These are phyloP conservation scores for Chaetomiaceae sp. DNA, from an alignment of 2,329 filamentous ascomycete species.

Conservation along the genomic window DNA sequence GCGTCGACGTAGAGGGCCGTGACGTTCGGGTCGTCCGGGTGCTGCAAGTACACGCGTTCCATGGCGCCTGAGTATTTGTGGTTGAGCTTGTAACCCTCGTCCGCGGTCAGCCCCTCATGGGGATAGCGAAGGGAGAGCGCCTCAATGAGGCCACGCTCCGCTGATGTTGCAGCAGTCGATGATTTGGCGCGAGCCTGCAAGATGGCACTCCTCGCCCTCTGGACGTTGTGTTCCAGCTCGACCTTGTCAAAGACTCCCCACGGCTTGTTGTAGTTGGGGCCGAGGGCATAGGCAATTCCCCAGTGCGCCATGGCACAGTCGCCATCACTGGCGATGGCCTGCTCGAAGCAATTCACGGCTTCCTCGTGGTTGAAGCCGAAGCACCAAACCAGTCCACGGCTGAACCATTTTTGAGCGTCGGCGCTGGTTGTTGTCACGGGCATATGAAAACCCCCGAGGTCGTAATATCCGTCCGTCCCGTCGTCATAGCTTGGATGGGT, in stretches of 20 bases:
- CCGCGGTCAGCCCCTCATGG: conserved; percentile 34
- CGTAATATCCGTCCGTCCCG: conserved; percentile 52
- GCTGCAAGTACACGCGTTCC: conserved; percentile 33
- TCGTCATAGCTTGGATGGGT: background rate
- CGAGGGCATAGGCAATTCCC: conserved; percentile 66
- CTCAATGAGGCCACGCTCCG: conserved; percentile 59
- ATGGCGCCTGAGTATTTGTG: conserved; percentile 55
- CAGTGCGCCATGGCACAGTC: conserved; percentile 61
- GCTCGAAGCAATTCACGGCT: conserved; percentile 58
- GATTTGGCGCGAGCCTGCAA: conserved; percentile 26
- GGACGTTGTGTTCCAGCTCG: conserved; percentile 51
- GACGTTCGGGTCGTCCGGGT: conserved; percentile 51
- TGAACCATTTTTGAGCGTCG: conserved; percentile 61
- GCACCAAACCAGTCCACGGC: conserved; percentile 66
- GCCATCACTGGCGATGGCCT: conserved; percentile 50
- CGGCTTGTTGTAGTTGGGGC: conserved; percentile 73
- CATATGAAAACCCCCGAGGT: conserved; percentile 58
- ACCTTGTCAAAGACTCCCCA: conserved; percentile 65
- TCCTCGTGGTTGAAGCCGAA: conserved; percentile 77
- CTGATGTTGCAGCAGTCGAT: conserved; percentile 33
- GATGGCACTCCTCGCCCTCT: conserved; percentile 31
- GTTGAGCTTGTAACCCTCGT: conserved; percentile 53
- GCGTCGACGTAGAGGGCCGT: conserved; percentile 56
- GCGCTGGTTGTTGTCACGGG: conserved; percentile 47
- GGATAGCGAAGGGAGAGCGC: conserved; percentile 62